Percentiles rank a stretch among this genome's conserved stretches.
These are phyloP conservation scores for Zarea fungicola DNA, from an alignment of 2,329 filamentous ascomycete genomes.

Conservation along the genomic window DNA sequence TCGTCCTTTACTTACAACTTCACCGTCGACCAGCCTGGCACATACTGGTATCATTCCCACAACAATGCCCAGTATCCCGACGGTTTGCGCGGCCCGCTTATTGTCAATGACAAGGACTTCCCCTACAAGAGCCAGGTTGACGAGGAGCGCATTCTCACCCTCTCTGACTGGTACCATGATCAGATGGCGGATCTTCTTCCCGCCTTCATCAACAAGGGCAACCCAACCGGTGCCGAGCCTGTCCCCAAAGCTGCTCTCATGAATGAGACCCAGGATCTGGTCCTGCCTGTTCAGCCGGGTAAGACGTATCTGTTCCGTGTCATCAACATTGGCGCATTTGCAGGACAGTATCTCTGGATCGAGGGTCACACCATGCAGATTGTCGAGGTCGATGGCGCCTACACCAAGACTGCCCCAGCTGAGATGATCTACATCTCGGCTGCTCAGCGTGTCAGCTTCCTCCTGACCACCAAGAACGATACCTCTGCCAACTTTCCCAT, in stretches of 20 bases:
- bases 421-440: conserved; percentile 61
- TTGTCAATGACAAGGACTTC: conserved; percentile 58
- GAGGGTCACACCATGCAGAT: conserved; percentile 63
- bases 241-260: conserved; percentile 64
- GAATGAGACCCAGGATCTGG: conserved; percentile 62
- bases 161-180: conserved; percentile 69
- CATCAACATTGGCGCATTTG: conserved; percentile 69
- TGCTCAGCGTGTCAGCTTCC: conserved; percentile 61
- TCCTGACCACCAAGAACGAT: conserved; percentile 59
- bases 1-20: conserved; percentile 66
- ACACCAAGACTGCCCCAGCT: conserved; percentile 54
- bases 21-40: conserved; percentile 60
- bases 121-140: conserved; percentile 55
- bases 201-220: conserved; percentile 47
- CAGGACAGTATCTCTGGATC: conserved; percentile 61
- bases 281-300: conserved; percentile 54
- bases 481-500: conserved; percentile 62
- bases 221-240: conserved; percentile 56
- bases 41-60: conserved; percentile 77
- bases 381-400: conserved; percentile 69
- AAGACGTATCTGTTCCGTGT: conserved; percentile 71
- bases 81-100: conserved; percentile 58
- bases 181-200: conserved; percentile 43
- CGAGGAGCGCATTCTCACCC: conserved; percentile 57
- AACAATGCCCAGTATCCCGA: conserved; percentile 64